phyloP scores from a whole-genome alignment of 768 basidiomycete species.

The Macrolepiota fuliginosa region DNA sequence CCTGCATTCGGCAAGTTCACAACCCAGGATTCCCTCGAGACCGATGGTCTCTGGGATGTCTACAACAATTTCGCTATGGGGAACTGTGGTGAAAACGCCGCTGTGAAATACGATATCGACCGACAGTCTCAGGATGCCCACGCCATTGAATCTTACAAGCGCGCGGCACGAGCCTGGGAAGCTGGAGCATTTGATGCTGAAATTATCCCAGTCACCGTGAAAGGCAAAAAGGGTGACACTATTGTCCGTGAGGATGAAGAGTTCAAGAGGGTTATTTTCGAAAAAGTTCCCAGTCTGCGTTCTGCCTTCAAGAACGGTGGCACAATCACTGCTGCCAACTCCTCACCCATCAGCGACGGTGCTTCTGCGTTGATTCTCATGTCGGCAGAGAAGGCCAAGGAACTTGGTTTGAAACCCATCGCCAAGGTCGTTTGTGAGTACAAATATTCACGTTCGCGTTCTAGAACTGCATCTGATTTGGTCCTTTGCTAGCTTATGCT shows the following conservation, averaged over 20 bases:
- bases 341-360: slow-evolving; percentile 92
- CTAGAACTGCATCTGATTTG: slow-evolving; percentile 13
- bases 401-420: slow-evolving; percentile 88
- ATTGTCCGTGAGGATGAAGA: slow-evolving; percentile 95
- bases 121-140: slow-evolving; percentile 89
- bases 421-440: slow-evolving; percentile 90
- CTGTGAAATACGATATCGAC: slow-evolving; percentile 77
- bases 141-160: slow-evolving; percentile 93
- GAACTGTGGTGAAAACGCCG: slow-evolving; percentile 88
- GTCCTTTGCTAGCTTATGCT: slow-evolving; percentile 70
- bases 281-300: slow-evolving; percentile 86
- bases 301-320: slow-evolving; percentile 91
- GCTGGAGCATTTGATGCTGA: slow-evolving; percentile 82
- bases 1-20: slow-evolving; percentile 89
- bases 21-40: slow-evolving; percentile 82
- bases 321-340: slow-evolving; percentile 94
- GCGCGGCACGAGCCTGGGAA: slow-evolving; percentile 90
- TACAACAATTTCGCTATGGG: slow-evolving; percentile 99
- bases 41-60: slow-evolving; percentile 94
- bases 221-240: slow-evolving; percentile 91
- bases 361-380: slow-evolving; percentile 94
- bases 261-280: slow-evolving; percentile 94
- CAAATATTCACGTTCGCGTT: slow-evolving; percentile 3
- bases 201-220: slow-evolving; percentile 86
- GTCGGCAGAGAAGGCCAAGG: slow-evolving; percentile 89